Percentiles rank a stretch among this genome's conserved stretches.
Conservation (phyloP, 2,329 filamentous ascomycete species). For the Claviceps cyperi region DNA sequence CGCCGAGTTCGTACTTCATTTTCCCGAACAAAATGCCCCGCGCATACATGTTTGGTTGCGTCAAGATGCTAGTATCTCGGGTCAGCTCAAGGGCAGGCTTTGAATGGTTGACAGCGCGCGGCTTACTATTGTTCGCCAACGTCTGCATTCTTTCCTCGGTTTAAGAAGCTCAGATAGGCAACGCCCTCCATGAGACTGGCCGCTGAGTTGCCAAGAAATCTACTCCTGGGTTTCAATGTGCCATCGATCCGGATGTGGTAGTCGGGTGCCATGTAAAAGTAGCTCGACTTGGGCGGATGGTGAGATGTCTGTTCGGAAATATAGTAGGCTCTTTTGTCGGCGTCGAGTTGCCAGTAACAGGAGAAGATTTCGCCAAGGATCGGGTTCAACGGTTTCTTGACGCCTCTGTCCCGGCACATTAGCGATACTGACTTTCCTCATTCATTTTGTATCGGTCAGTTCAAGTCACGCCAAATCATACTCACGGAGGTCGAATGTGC, state of each 20-base stretch:
- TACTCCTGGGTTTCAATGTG: conserved; percentile 85
- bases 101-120: neutral
- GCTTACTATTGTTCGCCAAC: conserved; percentile 78
- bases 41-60: conserved; percentile 98
- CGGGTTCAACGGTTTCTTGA: conserved; percentile 96
- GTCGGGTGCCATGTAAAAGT: conserved; percentile 95
- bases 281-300: conserved; percentile 95
- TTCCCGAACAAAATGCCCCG: conserved; percentile 94
- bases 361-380: conserved; percentile 91
- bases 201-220: conserved; percentile 91
- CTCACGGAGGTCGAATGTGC: conserved; percentile 95
- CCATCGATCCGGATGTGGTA: conserved; percentile 93
- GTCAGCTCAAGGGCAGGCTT: conserved; percentile 4
- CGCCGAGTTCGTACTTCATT: conserved; percentile 98
- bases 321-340: conserved; percentile 81
- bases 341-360: conserved; percentile 86
- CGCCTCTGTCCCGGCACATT: conserved; percentile 45
- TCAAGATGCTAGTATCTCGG: conserved; percentile 51
- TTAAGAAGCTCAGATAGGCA: conserved; percentile 69
- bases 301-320: conserved; percentile 96
- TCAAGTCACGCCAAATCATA: conserved; percentile 9
- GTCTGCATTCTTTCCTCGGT: conserved; percentile 51
- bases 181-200: conserved; percentile 98
- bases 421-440: neutral
- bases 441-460: neutral